Conservation (phyloP, 495 filamentous ascomycete species). For the Aspergillus incahuasiensis region DNA sequence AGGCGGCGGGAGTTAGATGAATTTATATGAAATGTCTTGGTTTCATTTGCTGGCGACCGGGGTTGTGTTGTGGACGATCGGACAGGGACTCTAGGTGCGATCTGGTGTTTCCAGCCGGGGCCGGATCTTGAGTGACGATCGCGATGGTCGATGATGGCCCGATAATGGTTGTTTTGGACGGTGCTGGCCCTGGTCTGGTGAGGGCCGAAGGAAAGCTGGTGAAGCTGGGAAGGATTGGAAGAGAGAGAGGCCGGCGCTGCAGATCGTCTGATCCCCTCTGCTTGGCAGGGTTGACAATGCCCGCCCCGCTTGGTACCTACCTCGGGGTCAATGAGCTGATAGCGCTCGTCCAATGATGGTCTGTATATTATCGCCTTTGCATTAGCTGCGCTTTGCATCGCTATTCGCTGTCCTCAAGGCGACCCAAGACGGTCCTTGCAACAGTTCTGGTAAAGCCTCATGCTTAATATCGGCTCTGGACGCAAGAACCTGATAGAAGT, state of each 20-base stretch:
- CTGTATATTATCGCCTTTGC: background rate
- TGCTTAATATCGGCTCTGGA: background rate
- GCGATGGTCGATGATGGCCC: background rate
- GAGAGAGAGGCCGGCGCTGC: background rate
- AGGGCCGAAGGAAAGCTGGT: background rate
- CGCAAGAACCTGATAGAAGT: background rate
- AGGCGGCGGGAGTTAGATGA: background rate
- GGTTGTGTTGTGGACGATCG: background rate
- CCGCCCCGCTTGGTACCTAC: background rate
- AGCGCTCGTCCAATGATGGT: background rate
- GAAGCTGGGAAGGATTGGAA: background rate
- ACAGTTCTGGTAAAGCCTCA: slow-evolving; percentile 1
- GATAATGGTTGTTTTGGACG: background rate
- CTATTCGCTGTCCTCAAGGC: background rate
- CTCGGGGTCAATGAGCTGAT: background rate
- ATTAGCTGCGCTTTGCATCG: background rate
- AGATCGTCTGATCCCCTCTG: slow-evolving; percentile 8
- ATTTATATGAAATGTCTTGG: background rate
- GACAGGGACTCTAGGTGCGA: background rate
- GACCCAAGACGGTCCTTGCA: slow-evolving; percentile 3
- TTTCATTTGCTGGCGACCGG: background rate
- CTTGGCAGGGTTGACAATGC: slow-evolving; percentile 2
- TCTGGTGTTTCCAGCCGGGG: background rate
- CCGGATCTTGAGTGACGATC: background rate
- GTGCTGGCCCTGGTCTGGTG: background rate